Evolutionary conservation across 306 rosid species (phyloP).

Genomic region (Malus sylvestris): DNA sequence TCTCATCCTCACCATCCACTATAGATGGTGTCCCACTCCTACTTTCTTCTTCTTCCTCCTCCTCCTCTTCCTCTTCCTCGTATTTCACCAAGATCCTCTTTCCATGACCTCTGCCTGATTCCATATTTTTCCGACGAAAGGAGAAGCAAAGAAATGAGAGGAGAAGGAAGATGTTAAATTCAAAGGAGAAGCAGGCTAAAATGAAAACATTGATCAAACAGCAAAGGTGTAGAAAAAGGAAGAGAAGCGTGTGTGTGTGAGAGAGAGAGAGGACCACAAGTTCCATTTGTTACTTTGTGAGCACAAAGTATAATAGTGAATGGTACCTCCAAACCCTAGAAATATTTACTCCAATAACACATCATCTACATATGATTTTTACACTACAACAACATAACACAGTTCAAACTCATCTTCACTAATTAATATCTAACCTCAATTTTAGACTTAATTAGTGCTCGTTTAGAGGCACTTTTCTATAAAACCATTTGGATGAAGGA

Average conservation of each 20-base stretch:
- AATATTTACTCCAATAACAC: not conserved
- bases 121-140: slow-evolving; percentile 34
- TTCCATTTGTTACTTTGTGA: slow-evolving; percentile 18
- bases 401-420: not conserved
- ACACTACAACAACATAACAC: not conserved
- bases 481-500: not conserved
- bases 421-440: not conserved
- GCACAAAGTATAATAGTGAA: slow-evolving; percentile 27
- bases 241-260: slow-evolving; percentile 8
- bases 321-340: not conserved
- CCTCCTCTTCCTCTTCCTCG: slow-evolving; percentile 29
- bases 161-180: slow-evolving; percentile 1
- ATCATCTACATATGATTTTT: not conserved
- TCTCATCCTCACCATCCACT: slow-evolving; percentile 40
- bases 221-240: slow-evolving; percentile 10
- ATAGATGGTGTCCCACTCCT: slow-evolving; percentile 6
- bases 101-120: slow-evolving; percentile 47
- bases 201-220: not conserved
- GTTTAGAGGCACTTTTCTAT: not conserved
- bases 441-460: not conserved
- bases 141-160: not conserved
- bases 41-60: slow-evolving; percentile 35
- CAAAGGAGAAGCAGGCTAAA: slow-evolving; percentile 19
- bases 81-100: slow-evolving; percentile 32
- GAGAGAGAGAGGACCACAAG: slow-evolving; percentile 44